A percentile compares a stretch with the other conserved stretches of the same genome.
phyloP scores from a whole-genome alignment of 2,329 filamentous ascomycete genomes.

The Fusarium sp. region DNA sequence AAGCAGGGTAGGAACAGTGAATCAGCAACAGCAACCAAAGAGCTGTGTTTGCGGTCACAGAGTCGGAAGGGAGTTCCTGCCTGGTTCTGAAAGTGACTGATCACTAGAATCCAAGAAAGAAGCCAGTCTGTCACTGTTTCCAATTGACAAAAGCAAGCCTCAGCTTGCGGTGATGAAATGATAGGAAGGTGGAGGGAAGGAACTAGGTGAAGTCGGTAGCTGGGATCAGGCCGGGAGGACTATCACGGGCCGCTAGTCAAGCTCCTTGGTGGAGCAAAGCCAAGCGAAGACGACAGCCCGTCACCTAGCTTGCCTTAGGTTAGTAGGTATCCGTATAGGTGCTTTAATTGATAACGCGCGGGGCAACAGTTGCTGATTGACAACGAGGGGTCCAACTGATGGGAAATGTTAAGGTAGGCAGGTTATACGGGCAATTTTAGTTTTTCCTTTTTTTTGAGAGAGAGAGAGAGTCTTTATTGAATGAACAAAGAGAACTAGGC shows the following conservation, averaged over 20 bases:
- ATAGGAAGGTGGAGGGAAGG: not conserved
- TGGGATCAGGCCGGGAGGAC: slow-evolving; percentile 6
- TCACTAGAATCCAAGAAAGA: not conserved
- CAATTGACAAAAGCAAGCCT: slow-evolving; percentile 1
- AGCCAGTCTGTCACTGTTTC: not conserved
- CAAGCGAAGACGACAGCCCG: not conserved
- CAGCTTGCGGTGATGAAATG: not conserved
- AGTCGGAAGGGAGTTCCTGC: not conserved
- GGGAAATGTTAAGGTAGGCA: not conserved
- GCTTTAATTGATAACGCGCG: not conserved
- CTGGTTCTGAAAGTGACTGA: not conserved
- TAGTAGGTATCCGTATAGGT: not conserved
- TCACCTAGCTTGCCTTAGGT: not conserved
- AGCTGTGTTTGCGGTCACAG: slow-evolving; percentile 2
- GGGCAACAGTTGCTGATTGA: not conserved
- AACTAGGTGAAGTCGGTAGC: not conserved
- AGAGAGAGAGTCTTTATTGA: not conserved
- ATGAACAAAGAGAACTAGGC: not conserved
- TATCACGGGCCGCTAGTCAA: slow-evolving; percentile 14
- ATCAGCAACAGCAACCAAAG: slow-evolving; percentile 1
- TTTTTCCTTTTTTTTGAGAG: not conserved
- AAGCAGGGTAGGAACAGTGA: not conserved
- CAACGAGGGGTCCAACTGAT: not conserved
- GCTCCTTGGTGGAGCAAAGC: slow-evolving; percentile 25
- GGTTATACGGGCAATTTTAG: not conserved